Conservation (phyloP, 371 early-diverging fungal species). For the Actinomortierella wolfii region DNA sequence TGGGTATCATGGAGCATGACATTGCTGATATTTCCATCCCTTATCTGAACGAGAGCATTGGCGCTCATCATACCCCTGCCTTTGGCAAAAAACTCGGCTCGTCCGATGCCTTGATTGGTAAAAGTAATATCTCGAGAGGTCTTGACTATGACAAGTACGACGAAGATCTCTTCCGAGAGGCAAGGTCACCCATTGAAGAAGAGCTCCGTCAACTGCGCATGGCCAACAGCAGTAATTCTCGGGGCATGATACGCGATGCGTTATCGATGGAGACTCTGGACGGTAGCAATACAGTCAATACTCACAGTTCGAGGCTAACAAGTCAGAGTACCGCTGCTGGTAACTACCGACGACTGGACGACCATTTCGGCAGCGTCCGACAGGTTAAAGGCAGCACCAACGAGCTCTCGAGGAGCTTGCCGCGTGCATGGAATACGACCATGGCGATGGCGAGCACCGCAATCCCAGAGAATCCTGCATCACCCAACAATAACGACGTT, state of each 20-base stretch:
- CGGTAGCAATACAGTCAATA: neutral
- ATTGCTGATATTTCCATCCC: conserved; percentile 64
- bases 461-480: conserved; percentile 20
- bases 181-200: conserved; percentile 22
- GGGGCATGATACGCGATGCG: conserved; percentile 21
- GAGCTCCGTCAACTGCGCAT: conserved; percentile 28
- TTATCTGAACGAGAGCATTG: conserved; percentile 49
- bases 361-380: conserved; percentile 9
- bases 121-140: conserved; percentile 14
- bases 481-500: no score
- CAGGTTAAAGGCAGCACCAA: conserved; percentile 5
- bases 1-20: conserved; percentile 77
- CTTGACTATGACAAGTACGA: conserved; percentile 62
- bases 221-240: conserved; percentile 4
- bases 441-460: conserved; percentile 8
- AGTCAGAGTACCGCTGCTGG: no score
- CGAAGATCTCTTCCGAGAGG: conserved; percentile 48
- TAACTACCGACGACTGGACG: conserved; percentile 18
- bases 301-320: neutral
- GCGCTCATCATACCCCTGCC: conserved; percentile 17
- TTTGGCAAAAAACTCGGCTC: conserved; percentile 31
- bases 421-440: conserved; percentile 28
- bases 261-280: conserved; percentile 27
- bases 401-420: conserved; percentile 39
- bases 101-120: conserved; percentile 21